Conservation (phyloP, 2,329 filamentous ascomycete genomes). For the Samsoniella hepiali region DNA sequence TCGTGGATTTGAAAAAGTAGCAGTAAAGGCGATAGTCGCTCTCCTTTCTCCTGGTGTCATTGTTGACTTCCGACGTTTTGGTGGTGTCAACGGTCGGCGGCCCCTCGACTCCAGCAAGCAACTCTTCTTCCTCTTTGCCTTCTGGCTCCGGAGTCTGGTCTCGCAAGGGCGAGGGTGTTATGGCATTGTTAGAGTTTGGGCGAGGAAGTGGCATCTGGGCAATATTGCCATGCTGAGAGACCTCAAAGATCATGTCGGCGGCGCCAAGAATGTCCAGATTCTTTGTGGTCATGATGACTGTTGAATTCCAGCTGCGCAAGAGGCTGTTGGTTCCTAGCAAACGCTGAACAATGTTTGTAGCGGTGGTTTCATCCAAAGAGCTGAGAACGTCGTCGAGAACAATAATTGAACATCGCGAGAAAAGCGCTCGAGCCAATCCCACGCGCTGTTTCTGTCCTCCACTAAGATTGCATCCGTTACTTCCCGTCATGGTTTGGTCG, state of each 20-base stretch:
- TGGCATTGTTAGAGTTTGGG: background rate
- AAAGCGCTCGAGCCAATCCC: constrained; percentile 13
- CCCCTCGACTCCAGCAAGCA: background rate
- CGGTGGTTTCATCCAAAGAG: constrained; percentile 19
- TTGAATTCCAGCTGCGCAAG: constrained; percentile 16
- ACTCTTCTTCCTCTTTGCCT: background rate
- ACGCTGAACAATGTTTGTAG: background rate
- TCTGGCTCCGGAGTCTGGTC: background rate
- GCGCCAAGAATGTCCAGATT: background rate
- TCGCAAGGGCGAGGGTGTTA: background rate
- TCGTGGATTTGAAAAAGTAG: constrained; percentile 1
- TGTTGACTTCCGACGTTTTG: background rate
- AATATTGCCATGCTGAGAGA: background rate
- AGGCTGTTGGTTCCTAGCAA: constrained; percentile 17
- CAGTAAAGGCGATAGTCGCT: background rate
- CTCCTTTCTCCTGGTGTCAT: background rate
- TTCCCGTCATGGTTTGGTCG: constrained; percentile 29
- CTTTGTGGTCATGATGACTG: constrained; percentile 18
- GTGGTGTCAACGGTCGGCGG: background rate
- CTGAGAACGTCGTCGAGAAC: constrained; percentile 21
- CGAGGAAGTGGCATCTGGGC: background rate
- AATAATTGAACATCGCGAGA: constrained; percentile 17
- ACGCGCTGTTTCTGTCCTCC: constrained; percentile 10
- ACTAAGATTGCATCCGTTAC: constrained; percentile 17
- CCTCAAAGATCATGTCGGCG: constrained; percentile 2